Evolutionary conservation across 805 yeast genomes (phyloP), one percentile per base, ranked within the genome.

Genomic region (Torulaspora maleeae): DNA sequence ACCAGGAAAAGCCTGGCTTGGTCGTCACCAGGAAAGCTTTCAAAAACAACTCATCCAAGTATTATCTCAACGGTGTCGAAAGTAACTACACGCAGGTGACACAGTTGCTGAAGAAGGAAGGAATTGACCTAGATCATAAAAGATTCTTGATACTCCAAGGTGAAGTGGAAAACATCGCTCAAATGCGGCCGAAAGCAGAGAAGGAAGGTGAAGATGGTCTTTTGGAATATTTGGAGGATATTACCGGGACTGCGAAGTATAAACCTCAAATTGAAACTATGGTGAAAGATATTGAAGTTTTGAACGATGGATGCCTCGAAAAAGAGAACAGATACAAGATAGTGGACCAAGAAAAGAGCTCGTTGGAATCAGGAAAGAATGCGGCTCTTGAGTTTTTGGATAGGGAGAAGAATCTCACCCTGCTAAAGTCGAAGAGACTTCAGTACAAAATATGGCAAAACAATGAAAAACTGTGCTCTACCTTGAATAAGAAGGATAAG

Each of bases 161-260:
- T 63, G 99, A 93, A 63, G 99, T 93, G 35, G 99, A 93, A 69
- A 83, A 90, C 53, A 93, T 93, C 59, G 97, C 99, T 0, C 97
- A 93, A 63, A 95, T 93, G 99, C 91, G 91, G 61, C 86, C 99
- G 9, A 93, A 91, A 60, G 98, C 97, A 0, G 97, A 93, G 58
- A 78, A 74, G 41, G 95, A 87, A 43, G 80, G 80, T 52, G 98
- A 91, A 56, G 98, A 93, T 61, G 99, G 99, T 0, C 71, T 93
- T 22, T 68, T 93, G 32, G 99, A 95, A 60, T 93, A 93, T 61
- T 68, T 93, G 49, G 99, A 93, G 61, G 99, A 95, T 69, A 91
- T 93, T 39, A 93, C 95, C 44, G 99, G 99, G 3, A 95, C 99
- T 0, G 74, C 96, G 1, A 74, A 76, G 38, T 95, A 90, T 62